Evolutionary conservation across 2,329 filamentous ascomycete genomes (phyloP).

Genomic region (Aspergillus sp.): DNA sequence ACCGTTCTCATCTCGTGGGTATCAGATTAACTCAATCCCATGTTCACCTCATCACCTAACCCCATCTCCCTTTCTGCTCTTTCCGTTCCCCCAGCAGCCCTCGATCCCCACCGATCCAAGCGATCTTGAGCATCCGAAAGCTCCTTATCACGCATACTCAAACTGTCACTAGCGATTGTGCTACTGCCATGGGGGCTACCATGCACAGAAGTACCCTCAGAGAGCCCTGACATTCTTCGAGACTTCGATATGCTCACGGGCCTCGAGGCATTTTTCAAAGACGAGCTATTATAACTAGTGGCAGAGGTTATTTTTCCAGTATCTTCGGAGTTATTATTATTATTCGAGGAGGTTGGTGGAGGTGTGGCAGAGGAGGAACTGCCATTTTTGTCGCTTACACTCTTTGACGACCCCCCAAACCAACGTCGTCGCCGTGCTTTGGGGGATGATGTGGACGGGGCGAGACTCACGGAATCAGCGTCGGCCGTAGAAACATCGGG

Average conservation of each 20-base stretch:
- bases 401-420: conserved; percentile 34
- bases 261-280: conserved; percentile 22
- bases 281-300: conserved; percentile 18
- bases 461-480: conserved; percentile 27
- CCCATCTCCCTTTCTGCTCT: conserved; percentile 63
- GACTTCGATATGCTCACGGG: conserved; percentile 33
- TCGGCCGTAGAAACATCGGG: conserved; percentile 22
- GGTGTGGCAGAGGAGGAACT: conserved; percentile 20
- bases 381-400: conserved; percentile 29
- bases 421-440: conserved; percentile 38
- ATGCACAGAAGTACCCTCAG: conserved; percentile 16
- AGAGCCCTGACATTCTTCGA: conserved; percentile 28
- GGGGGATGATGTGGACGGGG: conserved; percentile 29
- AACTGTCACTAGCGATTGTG: conserved; percentile 28
- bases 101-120: conserved; percentile 54
- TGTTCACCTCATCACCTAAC: conserved; percentile 78
- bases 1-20: neutral
- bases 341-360: conserved; percentile 16
- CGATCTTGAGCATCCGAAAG: conserved; percentile 46
- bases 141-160: conserved; percentile 39
- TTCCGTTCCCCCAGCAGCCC: conserved; percentile 54
- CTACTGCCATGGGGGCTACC: conserved; percentile 24
- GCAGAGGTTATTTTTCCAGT: conserved; percentile 24
- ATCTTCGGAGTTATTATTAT: conserved; percentile 22
- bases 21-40: conserved; percentile 68